Evolutionary conservation across 2,329 filamentous ascomycete species (phyloP).

Genomic region (Diaporthe sp.): DNA sequence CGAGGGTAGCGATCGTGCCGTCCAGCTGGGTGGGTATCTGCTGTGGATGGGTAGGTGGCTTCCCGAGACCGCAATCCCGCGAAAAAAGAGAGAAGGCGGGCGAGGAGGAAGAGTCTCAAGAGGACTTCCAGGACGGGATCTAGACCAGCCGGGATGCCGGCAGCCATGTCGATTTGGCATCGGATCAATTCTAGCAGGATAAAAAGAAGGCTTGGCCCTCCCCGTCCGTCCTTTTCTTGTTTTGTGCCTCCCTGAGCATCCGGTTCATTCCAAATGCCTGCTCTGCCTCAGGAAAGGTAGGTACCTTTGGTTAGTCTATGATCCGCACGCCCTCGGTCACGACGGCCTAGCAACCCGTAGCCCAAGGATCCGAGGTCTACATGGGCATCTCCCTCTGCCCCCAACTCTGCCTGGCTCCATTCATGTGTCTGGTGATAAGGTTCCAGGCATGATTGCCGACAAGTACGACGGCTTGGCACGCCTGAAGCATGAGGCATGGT

Average conservation of each 20-base stretch:
- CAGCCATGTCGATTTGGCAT: constrained; percentile 14
- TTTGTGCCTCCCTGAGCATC: constrained; percentile 8
- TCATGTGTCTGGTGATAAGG: background rate
- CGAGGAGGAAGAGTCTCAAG: background rate
- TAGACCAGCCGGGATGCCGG: background rate
- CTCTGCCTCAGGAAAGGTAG: background rate
- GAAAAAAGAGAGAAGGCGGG: background rate
- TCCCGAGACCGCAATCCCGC: constrained; percentile 2
- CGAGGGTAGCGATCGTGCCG: constrained; percentile 5
- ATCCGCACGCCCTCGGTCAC: constrained; percentile 10
- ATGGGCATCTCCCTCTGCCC: background rate
- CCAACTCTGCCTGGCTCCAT: background rate
- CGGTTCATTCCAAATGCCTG: constrained; percentile 11
- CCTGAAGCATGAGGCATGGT: constrained; percentile 19
- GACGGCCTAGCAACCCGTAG: background rate
- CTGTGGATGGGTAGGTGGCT: background rate
- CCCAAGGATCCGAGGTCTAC: constrained; percentile 1
- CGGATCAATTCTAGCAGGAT: constrained; percentile 25
- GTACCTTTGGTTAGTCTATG: constrained; percentile 20
- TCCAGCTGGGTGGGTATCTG: background rate
- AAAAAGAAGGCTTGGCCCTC: constrained; percentile 13
- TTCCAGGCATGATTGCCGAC: constrained; percentile 5
- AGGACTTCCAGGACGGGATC: constrained; percentile 3
- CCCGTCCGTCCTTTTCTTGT: background rate
- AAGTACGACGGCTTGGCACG: constrained; percentile 16